Conservation (phyloP, 148 eudicot genomes). For the Fagopyrum esculentum region DNA sequence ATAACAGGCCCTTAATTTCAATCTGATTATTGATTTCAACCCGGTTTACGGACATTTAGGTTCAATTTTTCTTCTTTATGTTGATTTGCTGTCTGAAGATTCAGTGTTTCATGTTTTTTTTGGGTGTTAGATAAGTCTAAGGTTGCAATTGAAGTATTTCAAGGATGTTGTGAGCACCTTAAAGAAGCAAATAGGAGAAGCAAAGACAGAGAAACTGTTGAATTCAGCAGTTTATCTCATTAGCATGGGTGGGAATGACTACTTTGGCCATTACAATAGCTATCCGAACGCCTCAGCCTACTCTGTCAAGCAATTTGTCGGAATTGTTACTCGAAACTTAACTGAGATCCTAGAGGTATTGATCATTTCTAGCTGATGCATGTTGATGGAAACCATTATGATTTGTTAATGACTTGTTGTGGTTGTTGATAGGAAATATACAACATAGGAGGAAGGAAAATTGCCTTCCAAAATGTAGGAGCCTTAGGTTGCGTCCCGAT, state of each 20-base stretch:
- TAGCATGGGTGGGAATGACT: constrained; percentile 27
- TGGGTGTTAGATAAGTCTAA: constrained; percentile 16
- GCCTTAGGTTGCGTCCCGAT: constrained; percentile 20
- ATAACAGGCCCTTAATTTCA: too few relatives aligned
- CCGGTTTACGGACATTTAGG: too few relatives aligned
- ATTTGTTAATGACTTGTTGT: not conserved
- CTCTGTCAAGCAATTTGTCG: constrained; percentile 8
- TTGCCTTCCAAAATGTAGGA: constrained; percentile 21
- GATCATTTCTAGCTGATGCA: not conserved
- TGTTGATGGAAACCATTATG: not conserved
- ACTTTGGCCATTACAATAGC: constrained; percentile 13
- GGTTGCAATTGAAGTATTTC: constrained; percentile 17
- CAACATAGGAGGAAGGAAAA: constrained; percentile 17
- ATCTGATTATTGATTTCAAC: too few relatives aligned
- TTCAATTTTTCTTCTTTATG: too few relatives aligned
- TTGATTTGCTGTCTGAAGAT: not conserved
- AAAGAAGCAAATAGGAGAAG: constrained; percentile 16
- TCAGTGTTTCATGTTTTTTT: not conserved
- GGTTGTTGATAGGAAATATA: constrained; percentile 14
- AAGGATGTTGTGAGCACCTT: constrained; percentile 17
- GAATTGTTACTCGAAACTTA: constrained; percentile 14
- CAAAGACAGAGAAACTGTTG: constrained; percentile 13
- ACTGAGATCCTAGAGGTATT: constrained; percentile 17
- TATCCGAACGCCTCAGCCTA: constrained; percentile 10
- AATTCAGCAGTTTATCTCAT: constrained; percentile 16